These are phyloP conservation scores for Luffa acutangula DNA, from an alignment of 306 rosid genomes.

Conservation along the genomic window DNA sequence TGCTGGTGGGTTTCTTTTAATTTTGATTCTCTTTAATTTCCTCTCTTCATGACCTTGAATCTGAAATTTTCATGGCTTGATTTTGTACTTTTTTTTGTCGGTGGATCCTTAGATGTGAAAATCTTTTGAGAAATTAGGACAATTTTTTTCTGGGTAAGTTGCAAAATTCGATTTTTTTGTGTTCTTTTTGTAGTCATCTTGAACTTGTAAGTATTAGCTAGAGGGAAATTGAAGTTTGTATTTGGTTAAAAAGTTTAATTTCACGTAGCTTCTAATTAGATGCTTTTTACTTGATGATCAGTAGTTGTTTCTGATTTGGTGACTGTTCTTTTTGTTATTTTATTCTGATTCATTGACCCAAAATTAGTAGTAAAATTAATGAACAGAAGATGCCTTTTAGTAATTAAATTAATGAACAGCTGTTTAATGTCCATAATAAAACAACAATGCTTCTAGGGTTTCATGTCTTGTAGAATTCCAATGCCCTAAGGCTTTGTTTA, in stretches of 20 bases:
- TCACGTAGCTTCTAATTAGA: neutral
- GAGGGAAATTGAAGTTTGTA: neutral
- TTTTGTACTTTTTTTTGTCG: neutral
- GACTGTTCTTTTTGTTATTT: neutral
- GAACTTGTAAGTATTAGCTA: neutral
- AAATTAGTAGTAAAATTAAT: neutral
- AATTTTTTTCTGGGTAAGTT: neutral
- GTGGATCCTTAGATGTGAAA: neutral
- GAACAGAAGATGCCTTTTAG: neutral
- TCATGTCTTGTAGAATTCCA: neutral
- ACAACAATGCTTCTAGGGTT: slow-evolving; percentile 9
- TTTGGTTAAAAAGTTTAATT: neutral
- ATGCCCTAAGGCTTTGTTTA: neutral
- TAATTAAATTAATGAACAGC: neutral
- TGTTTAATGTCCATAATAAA: neutral
- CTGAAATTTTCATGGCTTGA: neutral
- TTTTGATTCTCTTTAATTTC: neutral
- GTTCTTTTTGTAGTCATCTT: neutral
- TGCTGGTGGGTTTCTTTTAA: slow-evolving; percentile 4
- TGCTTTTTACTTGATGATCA: neutral
- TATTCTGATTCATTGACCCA: neutral
- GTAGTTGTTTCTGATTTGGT: neutral
- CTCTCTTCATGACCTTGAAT: neutral
- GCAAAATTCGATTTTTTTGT: neutral
- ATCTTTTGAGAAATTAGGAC: neutral